phyloP scores from a whole-genome alignment of 2,329 filamentous ascomycete species.

The Aspergillus ustus region DNA sequence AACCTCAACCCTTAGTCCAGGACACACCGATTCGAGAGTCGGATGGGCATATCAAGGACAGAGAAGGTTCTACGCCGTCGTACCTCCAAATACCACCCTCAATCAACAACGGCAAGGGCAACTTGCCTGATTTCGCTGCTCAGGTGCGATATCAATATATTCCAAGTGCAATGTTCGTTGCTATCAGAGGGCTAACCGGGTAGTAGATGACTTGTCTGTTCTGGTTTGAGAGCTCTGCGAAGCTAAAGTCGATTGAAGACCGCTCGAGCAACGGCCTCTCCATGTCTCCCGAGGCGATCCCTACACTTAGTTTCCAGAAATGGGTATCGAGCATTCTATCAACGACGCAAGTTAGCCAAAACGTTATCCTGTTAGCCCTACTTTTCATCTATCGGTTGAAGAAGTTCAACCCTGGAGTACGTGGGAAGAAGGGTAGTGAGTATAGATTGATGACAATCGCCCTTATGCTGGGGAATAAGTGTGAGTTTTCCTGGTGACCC shows the following conservation, averaged over 20 bases:
- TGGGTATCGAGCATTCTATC: conserved; percentile 91
- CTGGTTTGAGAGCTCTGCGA: conserved; percentile 92
- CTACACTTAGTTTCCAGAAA: conserved; percentile 81
- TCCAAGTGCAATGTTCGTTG: no score
- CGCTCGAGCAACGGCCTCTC: conserved; percentile 52
- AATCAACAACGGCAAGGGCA: conserved; percentile 76
- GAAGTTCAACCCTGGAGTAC: conserved; percentile 83
- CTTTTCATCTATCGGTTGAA: conserved; percentile 94
- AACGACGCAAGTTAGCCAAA: conserved; percentile 94
- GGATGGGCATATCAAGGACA: conserved; percentile 32
- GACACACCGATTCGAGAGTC: conserved; percentile 27
- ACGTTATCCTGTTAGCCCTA: conserved; percentile 87
- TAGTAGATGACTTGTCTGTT: conserved; percentile 89
- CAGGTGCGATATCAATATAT: conserved; percentile 58
- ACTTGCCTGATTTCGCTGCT: conserved; percentile 79
- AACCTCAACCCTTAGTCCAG: conserved; percentile 30
- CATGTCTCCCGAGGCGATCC: conserved; percentile 73
- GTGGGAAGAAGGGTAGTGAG: conserved; percentile 90
- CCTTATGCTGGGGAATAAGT: conserved; percentile 98
- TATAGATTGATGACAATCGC: conserved; percentile 91
- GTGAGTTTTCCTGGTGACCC: conserved; percentile 47
- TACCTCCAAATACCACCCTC: conserved; percentile 73
- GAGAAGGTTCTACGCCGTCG: conserved; percentile 48
- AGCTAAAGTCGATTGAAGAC: conserved; percentile 74
- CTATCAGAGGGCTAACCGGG: conserved; percentile 14